Conservation (phyloP, 306 rosid species). For the Potentilla sterilis region DNA sequence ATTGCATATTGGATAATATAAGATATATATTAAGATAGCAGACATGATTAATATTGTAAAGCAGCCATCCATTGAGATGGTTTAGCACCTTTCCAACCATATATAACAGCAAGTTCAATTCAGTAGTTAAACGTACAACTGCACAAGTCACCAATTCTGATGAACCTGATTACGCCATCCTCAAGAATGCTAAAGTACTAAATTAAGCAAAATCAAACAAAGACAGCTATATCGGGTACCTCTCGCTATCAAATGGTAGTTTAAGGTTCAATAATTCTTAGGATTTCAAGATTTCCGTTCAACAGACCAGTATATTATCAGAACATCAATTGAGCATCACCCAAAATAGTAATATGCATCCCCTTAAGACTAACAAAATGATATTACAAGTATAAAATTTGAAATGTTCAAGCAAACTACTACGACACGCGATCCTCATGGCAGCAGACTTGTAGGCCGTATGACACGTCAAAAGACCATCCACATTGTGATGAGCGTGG, state of each 20-base stretch:
- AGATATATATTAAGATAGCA: constrained; percentile 1
- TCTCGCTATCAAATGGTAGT: constrained; percentile 9
- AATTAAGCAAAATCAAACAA: not conserved
- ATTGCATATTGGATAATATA: constrained; percentile 9
- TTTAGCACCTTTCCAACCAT: constrained; percentile 13
- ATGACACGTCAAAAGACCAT: constrained; percentile 21
- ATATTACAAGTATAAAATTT: constrained; percentile 24
- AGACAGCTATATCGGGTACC: constrained; percentile 2
- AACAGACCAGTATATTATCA: constrained; percentile 13
- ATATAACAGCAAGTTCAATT: constrained; percentile 12
- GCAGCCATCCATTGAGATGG: not conserved
- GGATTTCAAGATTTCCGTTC: constrained; percentile 5
- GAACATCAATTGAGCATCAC: constrained; percentile 22
- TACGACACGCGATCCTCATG: constrained; percentile 45
- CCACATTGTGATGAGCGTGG: constrained; percentile 18
- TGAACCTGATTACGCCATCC: constrained; percentile 11
- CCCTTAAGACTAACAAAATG: constrained; percentile 29
- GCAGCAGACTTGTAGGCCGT: constrained; percentile 19
- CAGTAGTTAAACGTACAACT: not conserved
- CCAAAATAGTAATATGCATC: constrained; percentile 31
- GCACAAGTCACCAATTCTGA: constrained; percentile 1
- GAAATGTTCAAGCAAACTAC: constrained; percentile 34
- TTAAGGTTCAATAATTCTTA: constrained; percentile 21
- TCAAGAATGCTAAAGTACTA: not conserved
- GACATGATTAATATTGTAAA: not conserved